A percentile compares a stretch with the other conserved stretches of the same genome.
phyloP scores from a whole-genome alignment of 2,329 filamentous ascomycete genomes.

The Cladophialophora chaetospira region DNA sequence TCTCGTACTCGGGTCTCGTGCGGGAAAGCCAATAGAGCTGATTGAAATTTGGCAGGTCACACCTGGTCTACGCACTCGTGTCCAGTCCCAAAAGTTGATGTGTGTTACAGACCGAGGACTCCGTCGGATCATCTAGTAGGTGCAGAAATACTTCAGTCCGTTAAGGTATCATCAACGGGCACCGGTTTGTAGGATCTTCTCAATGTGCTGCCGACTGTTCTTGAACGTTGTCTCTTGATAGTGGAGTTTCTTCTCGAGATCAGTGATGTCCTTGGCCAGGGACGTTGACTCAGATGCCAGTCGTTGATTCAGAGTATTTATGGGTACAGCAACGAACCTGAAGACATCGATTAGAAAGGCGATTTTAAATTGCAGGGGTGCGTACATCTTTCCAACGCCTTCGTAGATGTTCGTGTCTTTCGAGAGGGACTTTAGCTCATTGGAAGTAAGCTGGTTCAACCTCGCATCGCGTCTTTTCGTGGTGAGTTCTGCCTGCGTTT shows the following conservation, averaged over 20 bases:
- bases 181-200: slow-evolving; percentile 74
- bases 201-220: slow-evolving; percentile 88
- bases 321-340: slow-evolving; percentile 86
- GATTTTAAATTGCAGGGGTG: slow-evolving; percentile 20
- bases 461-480: slow-evolving; percentile 86
- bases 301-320: slow-evolving; percentile 71
- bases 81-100: too few species aligned
- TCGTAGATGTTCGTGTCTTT: slow-evolving; percentile 82
- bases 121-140: too few species aligned
- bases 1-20: background rate
- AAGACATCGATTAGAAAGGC: too few species aligned
- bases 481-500: slow-evolving; percentile 81
- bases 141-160: too few species aligned
- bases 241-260: slow-evolving; percentile 82
- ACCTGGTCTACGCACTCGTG: too few species aligned
- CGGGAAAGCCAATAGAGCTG: background rate
- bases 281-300: slow-evolving; percentile 73
- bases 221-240: slow-evolving; percentile 94
- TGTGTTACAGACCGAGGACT: too few species aligned
- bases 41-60: too few species aligned
- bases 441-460: slow-evolving; percentile 81
- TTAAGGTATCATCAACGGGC: slow-evolving; percentile 27
- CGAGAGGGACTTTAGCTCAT: slow-evolving; percentile 77
- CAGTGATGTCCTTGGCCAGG: slow-evolving; percentile 75
- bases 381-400: slow-evolving; percentile 95